Conservation (phyloP, 768 basidiomycete species). For the Dendrothele bispora region DNA sequence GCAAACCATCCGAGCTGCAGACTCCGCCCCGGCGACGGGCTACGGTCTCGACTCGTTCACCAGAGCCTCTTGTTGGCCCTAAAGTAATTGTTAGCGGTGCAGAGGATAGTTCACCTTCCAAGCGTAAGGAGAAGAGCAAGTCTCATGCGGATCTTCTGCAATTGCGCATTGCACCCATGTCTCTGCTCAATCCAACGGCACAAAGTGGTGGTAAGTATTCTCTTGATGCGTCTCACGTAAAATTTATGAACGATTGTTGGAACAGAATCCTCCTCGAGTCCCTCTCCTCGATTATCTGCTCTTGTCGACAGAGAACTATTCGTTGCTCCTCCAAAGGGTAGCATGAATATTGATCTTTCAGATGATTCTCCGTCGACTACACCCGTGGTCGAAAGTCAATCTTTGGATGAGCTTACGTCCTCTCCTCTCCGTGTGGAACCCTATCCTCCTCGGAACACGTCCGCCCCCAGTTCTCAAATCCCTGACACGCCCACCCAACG, state of each 20-base stretch:
- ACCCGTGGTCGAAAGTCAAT: conserved; percentile 13
- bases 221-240: neutral
- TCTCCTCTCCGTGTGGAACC: conserved; percentile 67
- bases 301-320: conserved; percentile 71
- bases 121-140: conserved; percentile 63
- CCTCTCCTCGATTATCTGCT: conserved; percentile 60
- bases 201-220: conserved; percentile 53
- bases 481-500: conserved; percentile 59
- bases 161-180: conserved; percentile 68
- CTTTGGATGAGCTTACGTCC: conserved; percentile 55
- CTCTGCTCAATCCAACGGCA: conserved; percentile 57
- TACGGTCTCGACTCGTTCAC: conserved; percentile 68
- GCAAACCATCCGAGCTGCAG: conserved; percentile 33
- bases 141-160: conserved; percentile 65
- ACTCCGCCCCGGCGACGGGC: conserved; percentile 56
- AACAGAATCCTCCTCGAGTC: conserved; percentile 37
- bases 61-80: conserved; percentile 35
- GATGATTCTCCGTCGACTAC: neutral
- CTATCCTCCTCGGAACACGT: conserved; percentile 49
- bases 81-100: conserved; percentile 26
- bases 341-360: conserved; percentile 20
- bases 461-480: conserved; percentile 32
- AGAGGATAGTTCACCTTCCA: conserved; percentile 55
- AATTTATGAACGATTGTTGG: neutral
- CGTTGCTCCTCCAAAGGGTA: conserved; percentile 51